Evolutionary conservation across 495 filamentous ascomycete species (phyloP), one percentile per base, ranked within the genome.

Genomic region (Podospora anserina): DNA sequence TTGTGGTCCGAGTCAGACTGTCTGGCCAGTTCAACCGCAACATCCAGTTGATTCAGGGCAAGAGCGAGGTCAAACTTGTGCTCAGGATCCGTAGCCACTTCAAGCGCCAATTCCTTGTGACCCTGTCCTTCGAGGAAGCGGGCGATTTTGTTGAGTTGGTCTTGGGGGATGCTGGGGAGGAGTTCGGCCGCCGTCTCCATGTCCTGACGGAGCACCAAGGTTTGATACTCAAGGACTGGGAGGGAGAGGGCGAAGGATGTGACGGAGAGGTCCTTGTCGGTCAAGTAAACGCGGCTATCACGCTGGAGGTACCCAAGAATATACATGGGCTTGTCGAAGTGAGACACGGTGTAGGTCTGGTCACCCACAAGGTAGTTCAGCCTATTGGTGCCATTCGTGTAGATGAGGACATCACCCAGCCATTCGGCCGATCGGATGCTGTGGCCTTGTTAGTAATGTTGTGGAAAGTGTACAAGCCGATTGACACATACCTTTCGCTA

Each of bases 321-420:
- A 78, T 98, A 99, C 90, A 94, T 93, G 18, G 92, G 88, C 74
- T 92, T 87, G 79, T 99, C 95, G 73, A 97, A 97, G 80, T 98
- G 94, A 54, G 93, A 92, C 74, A 99, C 91, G n/a, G 95, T 97
- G 85, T 98, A 97, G 32, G 93, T 96, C 80, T 97, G 93, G 79
- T 98, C 95, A 63, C 95, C 96, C 44, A 99, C 95, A 23, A 99
- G 88, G 79, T 98, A 97, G 84, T 98, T 99, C 68, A 99, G 82
- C 64, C 95, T 91, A 85, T 98, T 97, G 28, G 94, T 97, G 72
- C 88, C 89, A 83, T 93, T 98, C 30, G 95, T 97, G 84, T 98
- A 99, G 76, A 98, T 94, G 83, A 99, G 95, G 81, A 94, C 97
- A 79, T 99, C 95, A 27, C 95, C 95, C 66, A 99, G 90, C 95